A percentile compares a stretch with the other conserved stretches of the same genome.
These are phyloP conservation scores for Lipomyces sp. DNA, from an alignment of 805 yeast species.

Conservation along the genomic window DNA sequence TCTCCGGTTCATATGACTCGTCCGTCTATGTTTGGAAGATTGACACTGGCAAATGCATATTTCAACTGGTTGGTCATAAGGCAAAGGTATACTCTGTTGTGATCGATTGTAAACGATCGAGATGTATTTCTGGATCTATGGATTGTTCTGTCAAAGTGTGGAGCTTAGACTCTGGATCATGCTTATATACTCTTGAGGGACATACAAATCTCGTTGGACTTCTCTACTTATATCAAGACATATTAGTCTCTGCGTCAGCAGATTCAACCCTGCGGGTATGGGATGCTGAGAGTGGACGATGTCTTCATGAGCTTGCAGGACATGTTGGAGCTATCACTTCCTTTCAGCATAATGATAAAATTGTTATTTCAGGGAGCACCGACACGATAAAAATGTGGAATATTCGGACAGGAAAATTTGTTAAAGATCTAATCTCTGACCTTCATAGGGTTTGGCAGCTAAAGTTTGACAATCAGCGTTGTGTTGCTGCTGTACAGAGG, in stretches of 20 bases:
- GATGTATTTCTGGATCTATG: slow-evolving; percentile 90
- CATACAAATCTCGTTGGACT: slow-evolving; percentile 91
- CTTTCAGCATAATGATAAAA: slow-evolving; percentile 82
- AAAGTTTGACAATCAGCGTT: slow-evolving; percentile 76
- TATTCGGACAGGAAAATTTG: slow-evolving; percentile 72
- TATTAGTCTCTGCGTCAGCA: slow-evolving; percentile 92
- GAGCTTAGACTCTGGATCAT: slow-evolving; percentile 79
- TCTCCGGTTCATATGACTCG: slow-evolving; percentile 89
- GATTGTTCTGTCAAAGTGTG: slow-evolving; percentile 87
- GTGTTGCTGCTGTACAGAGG: slow-evolving; percentile 89
- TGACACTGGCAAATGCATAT: slow-evolving; percentile 70
- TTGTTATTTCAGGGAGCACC: slow-evolving; percentile 88
- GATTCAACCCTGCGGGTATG: slow-evolving; percentile 90
- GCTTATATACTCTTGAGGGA: slow-evolving; percentile 74
- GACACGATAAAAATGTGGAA: slow-evolving; percentile 88
- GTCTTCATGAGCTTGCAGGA: slow-evolving; percentile 72
- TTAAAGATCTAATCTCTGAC: slow-evolving; percentile 71
- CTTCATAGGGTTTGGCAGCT: slow-evolving; percentile 95
- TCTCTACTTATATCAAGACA: slow-evolving; percentile 72
- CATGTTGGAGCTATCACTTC: slow-evolving; percentile 90
- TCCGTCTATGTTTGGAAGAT: slow-evolving; percentile 93
- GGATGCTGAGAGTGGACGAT: slow-evolving; percentile 77
- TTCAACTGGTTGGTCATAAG: slow-evolving; percentile 51
- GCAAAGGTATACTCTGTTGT: slow-evolving; percentile 90
- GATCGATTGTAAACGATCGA: slow-evolving; percentile 70